Base-by-base conservation (phyloP, 805 yeast species). In the Myxozyma vanderwaltii region DNA sequence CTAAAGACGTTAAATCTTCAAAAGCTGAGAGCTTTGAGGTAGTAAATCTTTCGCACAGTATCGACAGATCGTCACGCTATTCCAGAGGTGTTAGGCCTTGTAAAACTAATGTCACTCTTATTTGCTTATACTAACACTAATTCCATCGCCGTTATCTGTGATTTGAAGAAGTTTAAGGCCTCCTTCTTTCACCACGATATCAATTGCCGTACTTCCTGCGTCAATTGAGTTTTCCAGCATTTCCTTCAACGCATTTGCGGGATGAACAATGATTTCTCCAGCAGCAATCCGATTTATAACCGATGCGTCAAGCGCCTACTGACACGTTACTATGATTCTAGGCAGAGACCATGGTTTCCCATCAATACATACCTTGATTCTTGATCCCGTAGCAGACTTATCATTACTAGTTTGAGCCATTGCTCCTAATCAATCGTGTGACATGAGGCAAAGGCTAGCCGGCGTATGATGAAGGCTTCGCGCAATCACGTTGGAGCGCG, bases 271-370 rank as follows among this genome's bases (percentile, higher is more conserved):
- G 74, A 94, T 89, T 75, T 94, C 98, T 0, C 99, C 99, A 0
- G 99, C 99, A 0, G 99, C 99, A 27, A 94, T 94, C 62, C 86
- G 82, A 71, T 91, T 91, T 50, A 94, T 88, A 21, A 91, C 97
- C 1, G 82, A 71, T 15, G 76, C 76, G 46, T 86, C 94, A 24
- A 92, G 79, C 17, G 82, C 75, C 74, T 76, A 57, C 19, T 15
- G 10, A 8, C 15, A 44, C 26, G 24, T 19, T 40, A n/a, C n/a
- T n/a, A n/a, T 23, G 36, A 33, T 8, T 33, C 36, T 10, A 33
- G n/a, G n/a, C n/a, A n/a, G n/a, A n/a, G n/a, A n/a, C 13, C 36
- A 33, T 33, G 36, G 36, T 33, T 33, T 33, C 36, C 8, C 36
- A 33, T 8, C 13, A 33, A 33, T 10, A 33, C 13, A 26, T 45